Evolutionary conservation across 345 rosid species (phyloP), one percentile per base, ranked within the genome.

Genomic region (Sisymbrium irio): DNA sequence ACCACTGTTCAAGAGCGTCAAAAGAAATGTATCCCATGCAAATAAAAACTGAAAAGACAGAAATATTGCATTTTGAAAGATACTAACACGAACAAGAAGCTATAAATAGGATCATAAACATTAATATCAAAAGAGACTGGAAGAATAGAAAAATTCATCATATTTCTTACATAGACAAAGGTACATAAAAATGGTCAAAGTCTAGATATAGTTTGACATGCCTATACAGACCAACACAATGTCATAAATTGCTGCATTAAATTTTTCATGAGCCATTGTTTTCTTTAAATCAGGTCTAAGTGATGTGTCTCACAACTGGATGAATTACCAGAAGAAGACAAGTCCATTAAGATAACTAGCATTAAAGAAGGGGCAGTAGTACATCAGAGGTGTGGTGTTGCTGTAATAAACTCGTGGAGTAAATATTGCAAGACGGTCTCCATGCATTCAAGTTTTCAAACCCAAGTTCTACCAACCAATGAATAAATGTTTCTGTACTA

Each of bases 361-460:
- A 69, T 70, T 71, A 59, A 77, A 69, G 71, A 44, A 71, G 18
- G 61, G 25, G 22, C 50, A 65, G 77, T 58, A 65, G 42, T 47
- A 58, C 58, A 76, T 62, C 36, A 69, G 54, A 69, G 19, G 42
- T 72, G 76, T 41, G 17, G 51, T 33, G 39, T 42, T 62, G 46
- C 28, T 69, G 71, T 49, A 63, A 71, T 47, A 65, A 77, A 65
- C 76, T 58, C 67, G 62, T 47, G 63, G 73, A 77, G 77, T 71
- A 65, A 71, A 71, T 71, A 65, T 40, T 71, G 69, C 67, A 71
- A 77, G 62, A 77, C 71, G 72, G 76, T 64, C 62, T 12, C 51
- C 76, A 65, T 77, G 77, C 77, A 77, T 77, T 71, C 76, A 77
- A 20, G 57, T 69, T 63, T 25, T 63, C 57, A 65, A 74, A 42